Percentiles rank a stretch among this genome's conserved stretches.
Conservation (phyloP, 1,139 yeast genomes). For the Candida mesenterica region DNA sequence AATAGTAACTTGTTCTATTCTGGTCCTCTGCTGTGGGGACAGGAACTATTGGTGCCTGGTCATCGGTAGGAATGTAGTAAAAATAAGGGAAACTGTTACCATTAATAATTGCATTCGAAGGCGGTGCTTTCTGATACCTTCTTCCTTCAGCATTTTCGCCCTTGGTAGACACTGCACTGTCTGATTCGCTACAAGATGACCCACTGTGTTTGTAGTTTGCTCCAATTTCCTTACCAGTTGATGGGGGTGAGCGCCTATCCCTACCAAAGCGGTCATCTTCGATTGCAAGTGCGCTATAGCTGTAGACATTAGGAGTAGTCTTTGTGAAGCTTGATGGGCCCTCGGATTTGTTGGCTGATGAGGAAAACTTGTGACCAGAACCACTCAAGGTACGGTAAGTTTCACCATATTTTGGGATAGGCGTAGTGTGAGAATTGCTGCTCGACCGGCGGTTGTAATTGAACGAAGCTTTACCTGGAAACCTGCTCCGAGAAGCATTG, state of each 20-base stretch:
- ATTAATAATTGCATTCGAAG: no score
- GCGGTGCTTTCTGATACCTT: no score
- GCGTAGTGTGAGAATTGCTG: not conserved
- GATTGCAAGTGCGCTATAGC: not conserved
- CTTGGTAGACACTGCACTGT: not conserved
- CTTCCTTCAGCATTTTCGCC: no score
- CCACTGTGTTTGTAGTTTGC: not conserved
- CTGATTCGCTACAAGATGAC: not conserved
- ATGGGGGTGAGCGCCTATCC: no score
- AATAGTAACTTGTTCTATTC: no score
- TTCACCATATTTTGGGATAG: not conserved
- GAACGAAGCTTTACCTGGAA: not conserved
- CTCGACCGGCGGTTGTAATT: no score
- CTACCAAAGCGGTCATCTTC: no score
- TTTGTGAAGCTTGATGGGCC: no score
- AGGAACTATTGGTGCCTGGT: not conserved
- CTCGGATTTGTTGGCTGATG: no score
- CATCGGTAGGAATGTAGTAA: slow-evolving; percentile 22
- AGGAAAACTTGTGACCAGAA: no score
- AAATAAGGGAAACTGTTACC: slow-evolving; percentile 16
- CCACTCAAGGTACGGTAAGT: not conserved
- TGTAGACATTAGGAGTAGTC: not conserved
- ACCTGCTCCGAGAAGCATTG: not conserved
- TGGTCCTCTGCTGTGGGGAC: no score
- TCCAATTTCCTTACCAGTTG: no score